These are phyloP conservation scores for Flaveria robusta DNA, from an alignment of 129 eudicot genomes.

Conservation along the genomic window DNA sequence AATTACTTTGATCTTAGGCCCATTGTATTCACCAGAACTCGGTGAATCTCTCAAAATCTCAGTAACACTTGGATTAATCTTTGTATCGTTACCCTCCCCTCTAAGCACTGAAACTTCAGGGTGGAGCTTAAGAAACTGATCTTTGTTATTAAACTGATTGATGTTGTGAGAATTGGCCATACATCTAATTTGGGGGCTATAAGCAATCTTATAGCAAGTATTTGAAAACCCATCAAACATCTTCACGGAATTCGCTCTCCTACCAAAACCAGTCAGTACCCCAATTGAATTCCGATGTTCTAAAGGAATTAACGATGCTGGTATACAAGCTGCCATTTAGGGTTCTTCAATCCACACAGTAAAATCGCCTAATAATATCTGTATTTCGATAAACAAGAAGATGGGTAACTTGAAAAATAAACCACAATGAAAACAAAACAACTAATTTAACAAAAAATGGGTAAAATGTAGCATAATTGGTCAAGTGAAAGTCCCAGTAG, in stretches of 20 bases:
- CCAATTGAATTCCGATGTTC: conserved; percentile 51
- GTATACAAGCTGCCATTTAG: conserved; percentile 59
- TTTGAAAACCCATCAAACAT: conserved; percentile 34
- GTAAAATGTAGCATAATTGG: conserved; percentile 25
- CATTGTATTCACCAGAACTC: conserved; percentile 48
- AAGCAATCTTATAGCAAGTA: conserved; percentile 31
- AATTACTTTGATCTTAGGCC: conserved; percentile 86
- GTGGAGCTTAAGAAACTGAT: conserved; percentile 64
- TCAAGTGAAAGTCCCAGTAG: background rate
- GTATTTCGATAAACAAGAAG: background rate
- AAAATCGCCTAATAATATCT: no score
- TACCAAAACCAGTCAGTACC: conserved; percentile 43
- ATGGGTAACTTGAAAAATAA: background rate
- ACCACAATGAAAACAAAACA: background rate
- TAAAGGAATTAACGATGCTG: conserved; percentile 43
- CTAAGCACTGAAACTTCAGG: conserved; percentile 57
- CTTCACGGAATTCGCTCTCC: conserved; percentile 41
- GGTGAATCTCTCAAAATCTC: conserved; percentile 55
- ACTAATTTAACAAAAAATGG: conserved; percentile 1
- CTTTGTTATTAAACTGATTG: conserved; percentile 51
- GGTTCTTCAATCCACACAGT: background rate
- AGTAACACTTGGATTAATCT: conserved; percentile 40
- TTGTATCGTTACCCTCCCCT: no score
- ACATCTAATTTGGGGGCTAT: conserved; percentile 45
- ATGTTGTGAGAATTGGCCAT: conserved; percentile 59